phyloP scores from a whole-genome alignment of 2,329 filamentous ascomycete species.

The Arachnopeziza araneosa region DNA sequence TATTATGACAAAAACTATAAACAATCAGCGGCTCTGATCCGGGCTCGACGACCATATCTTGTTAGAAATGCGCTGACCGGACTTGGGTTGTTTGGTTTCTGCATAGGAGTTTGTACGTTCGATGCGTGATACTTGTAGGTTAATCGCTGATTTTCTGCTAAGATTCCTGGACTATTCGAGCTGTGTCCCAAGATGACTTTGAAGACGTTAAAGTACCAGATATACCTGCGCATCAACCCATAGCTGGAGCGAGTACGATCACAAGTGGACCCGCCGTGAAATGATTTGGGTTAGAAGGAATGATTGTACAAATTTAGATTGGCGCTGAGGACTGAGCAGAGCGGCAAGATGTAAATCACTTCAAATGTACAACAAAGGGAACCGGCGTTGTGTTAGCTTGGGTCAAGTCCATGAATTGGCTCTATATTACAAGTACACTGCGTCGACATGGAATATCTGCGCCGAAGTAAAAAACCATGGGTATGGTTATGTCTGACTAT shows the following conservation, averaged over 20 bases:
- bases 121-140: neutral
- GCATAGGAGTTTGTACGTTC: conserved; percentile 82
- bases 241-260: conserved; percentile 20
- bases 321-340: neutral
- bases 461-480: neutral
- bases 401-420: neutral
- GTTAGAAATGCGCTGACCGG: conserved; percentile 85
- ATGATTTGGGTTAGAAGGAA: neutral
- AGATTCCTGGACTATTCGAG: conserved; percentile 71
- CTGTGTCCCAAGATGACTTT: conserved; percentile 94
- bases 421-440: conserved; percentile 25
- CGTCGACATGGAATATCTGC: conserved; percentile 4
- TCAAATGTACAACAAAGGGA: neutral
- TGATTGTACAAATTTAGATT: neutral
- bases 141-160: neutral
- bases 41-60: conserved; percentile 86
- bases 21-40: conserved; percentile 82
- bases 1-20: conserved; percentile 90
- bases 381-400: conserved; percentile 2
- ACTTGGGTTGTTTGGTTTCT: conserved; percentile 65
- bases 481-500: conserved; percentile 13
- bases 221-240: conserved; percentile 8
- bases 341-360: neutral
- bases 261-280: conserved; percentile 5
- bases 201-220: conserved; percentile 90